A percentile compares a stretch with the other conserved stretches of the same genome.
These are phyloP conservation scores for Exserohilum rostratum DNA, from an alignment of 2,329 filamentous ascomycete species.

Conservation along the genomic window DNA sequence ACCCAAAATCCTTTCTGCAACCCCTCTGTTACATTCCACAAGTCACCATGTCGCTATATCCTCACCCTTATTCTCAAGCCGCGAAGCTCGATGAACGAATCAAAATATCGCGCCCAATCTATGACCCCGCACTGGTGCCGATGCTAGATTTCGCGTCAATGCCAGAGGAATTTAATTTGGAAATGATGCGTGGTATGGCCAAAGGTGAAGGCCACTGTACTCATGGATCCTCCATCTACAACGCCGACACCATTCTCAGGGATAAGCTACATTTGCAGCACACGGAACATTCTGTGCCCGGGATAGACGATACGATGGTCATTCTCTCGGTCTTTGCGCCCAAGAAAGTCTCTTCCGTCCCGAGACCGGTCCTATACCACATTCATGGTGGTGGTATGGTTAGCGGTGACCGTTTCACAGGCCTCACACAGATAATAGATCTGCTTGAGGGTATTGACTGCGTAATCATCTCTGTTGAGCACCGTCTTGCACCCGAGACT, in stretches of 20 bases:
- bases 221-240: too few species aligned
- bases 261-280: too few species aligned
- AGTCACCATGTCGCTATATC: not conserved
- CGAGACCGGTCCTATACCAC: slow-evolving; percentile 20
- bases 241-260: too few species aligned
- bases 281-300: too few species aligned
- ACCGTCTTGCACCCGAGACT: slow-evolving; percentile 54
- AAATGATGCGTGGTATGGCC: slow-evolving; percentile 8
- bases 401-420: slow-evolving; percentile 31
- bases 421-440: slow-evolving; percentile 32
- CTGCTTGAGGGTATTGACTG: slow-evolving; percentile 25
- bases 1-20: too few species aligned
- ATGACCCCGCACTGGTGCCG: slow-evolving; percentile 8
- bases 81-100: slow-evolving; percentile 16
- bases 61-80: slow-evolving; percentile 14
- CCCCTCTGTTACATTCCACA: too few species aligned
- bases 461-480: slow-evolving; percentile 42
- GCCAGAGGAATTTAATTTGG: slow-evolving; percentile 17
- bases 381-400: slow-evolving; percentile 54
- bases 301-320: too few species aligned
- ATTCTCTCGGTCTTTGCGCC: too few species aligned
- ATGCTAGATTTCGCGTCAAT: slow-evolving; percentile 12
- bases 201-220: too few species aligned
- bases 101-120: slow-evolving; percentile 8
- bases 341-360: too few species aligned